Base-by-base conservation (phyloP, 2,329 filamentous ascomycete genomes). In the Sclerotinia trifoliorum region DNA sequence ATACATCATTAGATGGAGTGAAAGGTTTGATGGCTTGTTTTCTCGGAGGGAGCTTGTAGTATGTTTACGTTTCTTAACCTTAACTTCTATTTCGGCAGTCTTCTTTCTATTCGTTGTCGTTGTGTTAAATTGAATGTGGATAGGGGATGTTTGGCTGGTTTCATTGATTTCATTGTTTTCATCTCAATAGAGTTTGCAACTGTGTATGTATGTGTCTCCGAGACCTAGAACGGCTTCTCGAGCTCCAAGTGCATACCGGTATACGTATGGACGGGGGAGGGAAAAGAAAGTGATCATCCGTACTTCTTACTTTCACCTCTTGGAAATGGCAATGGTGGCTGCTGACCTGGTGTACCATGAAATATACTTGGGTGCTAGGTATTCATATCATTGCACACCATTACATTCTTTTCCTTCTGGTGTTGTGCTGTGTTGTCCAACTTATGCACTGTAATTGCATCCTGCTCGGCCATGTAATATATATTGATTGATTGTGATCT, bases 331-430 rank as follows among this genome's bases (percentile, higher is more conserved):
- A 51, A 35, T 35, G 46, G 29, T 63, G 35, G 60, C 60, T 63
- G 60, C 60, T 52, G 60, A 52, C 60, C 46, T 39, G 39, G 24
- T 48, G 26, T 61, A 32, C 42, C 57, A 48, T 5, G 57, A 21
- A 60, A 60, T 29, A 44, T 11, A 11, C 10, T 39, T 39, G 2
- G n/a, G n/a, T n/a, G n/a, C 35, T 39, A 13, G 39, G 39, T 39
- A 48, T 60, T 29, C 13, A 29, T 17, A 29, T 19, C 19, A 60
- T 60, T 60, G 57, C 57, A 60, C 24, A 48, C 24, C 15, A 26
- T 11, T 19, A 52, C 24, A 26, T 13, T 21, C n/a, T 11, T 17
- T 35, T 35, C 46, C 42, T 57, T 32, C 32, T 60, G 44, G 2
- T 29, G 46, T 48, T 48, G 29, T 56, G 19, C 15, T 61, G 57